Conservation (phyloP, 805 yeast species). For the Nakazawaea ambrosiae region DNA sequence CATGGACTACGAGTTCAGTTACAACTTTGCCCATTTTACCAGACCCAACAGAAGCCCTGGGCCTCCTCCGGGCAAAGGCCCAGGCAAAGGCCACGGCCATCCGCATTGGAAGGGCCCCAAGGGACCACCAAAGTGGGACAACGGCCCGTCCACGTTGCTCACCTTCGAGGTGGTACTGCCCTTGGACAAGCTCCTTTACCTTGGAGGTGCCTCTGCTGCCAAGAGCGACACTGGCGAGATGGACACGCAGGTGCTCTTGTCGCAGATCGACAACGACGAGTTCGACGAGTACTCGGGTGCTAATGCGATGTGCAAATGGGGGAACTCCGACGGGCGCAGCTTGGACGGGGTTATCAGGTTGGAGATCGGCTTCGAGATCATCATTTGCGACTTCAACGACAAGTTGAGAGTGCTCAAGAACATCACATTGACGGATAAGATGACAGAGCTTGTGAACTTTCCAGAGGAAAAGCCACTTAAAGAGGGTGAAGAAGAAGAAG, state of each 20-base stretch:
- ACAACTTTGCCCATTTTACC: conserved; percentile 29
- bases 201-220: conserved; percentile 72
- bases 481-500: background rate
- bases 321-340: conserved; percentile 37
- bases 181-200: conserved; percentile 37
- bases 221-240: conserved; percentile 49
- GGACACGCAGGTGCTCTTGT: conserved; percentile 46
- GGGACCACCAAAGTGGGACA: background rate
- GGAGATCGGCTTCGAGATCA: conserved; percentile 57
- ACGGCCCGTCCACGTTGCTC: conserved; percentile 19
- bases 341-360: conserved; percentile 53
- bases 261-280: conserved; percentile 24
- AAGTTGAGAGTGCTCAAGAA: conserved; percentile 40
- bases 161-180: conserved; percentile 44
- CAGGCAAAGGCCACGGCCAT: conserved; percentile 2
- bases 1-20: conserved; percentile 56
- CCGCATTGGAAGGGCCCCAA: background rate
- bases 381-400: conserved; percentile 51
- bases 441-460: conserved; percentile 30
- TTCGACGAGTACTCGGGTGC: conserved; percentile 41
- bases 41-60: conserved; percentile 12
- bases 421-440: conserved; percentile 27
- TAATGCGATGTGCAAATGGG: conserved; percentile 49
- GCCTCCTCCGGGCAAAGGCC: conserved; percentile 7
- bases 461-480: conserved; percentile 21